Evolutionary conservation across 179 eudicot species (phyloP).

Genomic region (Vitellaria paradoxa): DNA sequence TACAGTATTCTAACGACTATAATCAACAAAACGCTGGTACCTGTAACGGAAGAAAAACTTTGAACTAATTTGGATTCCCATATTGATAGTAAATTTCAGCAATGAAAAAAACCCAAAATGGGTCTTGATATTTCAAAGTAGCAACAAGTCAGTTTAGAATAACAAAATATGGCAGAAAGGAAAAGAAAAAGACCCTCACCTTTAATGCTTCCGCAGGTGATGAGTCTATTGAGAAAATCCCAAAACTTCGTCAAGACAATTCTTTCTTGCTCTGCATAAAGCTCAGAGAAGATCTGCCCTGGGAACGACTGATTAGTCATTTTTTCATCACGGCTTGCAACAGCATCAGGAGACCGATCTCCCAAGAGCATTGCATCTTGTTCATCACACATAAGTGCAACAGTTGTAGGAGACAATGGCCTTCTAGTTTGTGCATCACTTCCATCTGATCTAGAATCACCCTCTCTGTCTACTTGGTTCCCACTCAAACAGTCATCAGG

Average conservation of each 20-base stretch:
- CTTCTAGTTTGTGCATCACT: conserved; percentile 51
- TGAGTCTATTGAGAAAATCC: conserved; percentile 71
- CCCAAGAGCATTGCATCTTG: conserved; percentile 58
- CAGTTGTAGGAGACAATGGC: conserved; percentile 82
- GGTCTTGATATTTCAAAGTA: neutral
- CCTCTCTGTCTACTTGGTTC: conserved; percentile 36
- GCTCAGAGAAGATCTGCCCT: conserved; percentile 41
- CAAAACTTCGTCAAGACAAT: conserved; percentile 66
- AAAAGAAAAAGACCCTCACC: conserved; percentile 37
- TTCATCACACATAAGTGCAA: conserved; percentile 90
- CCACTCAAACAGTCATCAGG: conserved; percentile 30
- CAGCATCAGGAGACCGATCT: conserved; percentile 44
- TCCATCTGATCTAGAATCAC: conserved; percentile 48
- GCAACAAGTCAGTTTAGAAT: neutral
- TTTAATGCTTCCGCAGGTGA: conserved; percentile 71
- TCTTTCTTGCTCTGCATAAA: conserved; percentile 76
- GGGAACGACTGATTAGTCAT: conserved; percentile 35
- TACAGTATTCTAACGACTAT: neutral
- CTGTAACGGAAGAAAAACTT: neutral
- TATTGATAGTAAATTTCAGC: neutral
- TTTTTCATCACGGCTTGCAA: conserved; percentile 23
- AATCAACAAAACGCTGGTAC: neutral
- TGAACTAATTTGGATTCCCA: neutral
- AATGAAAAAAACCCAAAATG: neutral
- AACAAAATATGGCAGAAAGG: neutral